A percentile compares a stretch with the other conserved stretches of the same genome.
Conservation (phyloP, 257 asterid genomes). For the Penstemon barbatus region DNA sequence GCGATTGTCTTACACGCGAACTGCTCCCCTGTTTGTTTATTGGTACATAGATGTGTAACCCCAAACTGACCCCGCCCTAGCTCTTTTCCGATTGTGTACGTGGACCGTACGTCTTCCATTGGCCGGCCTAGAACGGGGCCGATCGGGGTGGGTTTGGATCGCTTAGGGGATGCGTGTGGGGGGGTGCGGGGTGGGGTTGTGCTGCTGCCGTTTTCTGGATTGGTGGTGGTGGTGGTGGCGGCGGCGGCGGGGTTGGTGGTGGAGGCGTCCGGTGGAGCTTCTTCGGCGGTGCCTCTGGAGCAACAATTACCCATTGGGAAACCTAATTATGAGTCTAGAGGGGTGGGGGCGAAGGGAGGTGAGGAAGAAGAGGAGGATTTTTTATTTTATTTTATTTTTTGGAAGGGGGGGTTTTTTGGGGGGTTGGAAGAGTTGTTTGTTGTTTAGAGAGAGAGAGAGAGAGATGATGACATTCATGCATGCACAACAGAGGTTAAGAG, state of each 20-base stretch:
- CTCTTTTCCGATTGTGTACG: slow-evolving; percentile 62
- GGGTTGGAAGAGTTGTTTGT: slow-evolving; percentile 22
- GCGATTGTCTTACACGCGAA: slow-evolving; percentile 70
- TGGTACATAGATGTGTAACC: slow-evolving; percentile 55
- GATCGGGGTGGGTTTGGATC: slow-evolving; percentile 33
- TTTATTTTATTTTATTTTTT: background rate
- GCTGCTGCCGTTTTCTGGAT: slow-evolving; percentile 2
- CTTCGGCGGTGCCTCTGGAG: slow-evolving; percentile 34
- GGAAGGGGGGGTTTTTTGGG: background rate
- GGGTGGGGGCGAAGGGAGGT: slow-evolving; percentile 22
- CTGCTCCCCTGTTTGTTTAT: slow-evolving; percentile 53
- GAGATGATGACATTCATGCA: slow-evolving; percentile 30
- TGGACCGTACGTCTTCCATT: slow-evolving; percentile 50
- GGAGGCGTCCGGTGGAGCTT: slow-evolving; percentile 29
- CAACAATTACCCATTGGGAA: slow-evolving; percentile 59
- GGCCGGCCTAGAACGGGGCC: slow-evolving; percentile 67
- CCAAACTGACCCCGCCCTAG: slow-evolving; percentile 69
- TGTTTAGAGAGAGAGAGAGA: slow-evolving; percentile 36
- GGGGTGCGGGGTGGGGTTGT: slow-evolving; percentile 40
- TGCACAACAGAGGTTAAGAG: slow-evolving; percentile 27
- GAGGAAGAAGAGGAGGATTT: background rate
- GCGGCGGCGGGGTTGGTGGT: slow-evolving; percentile 6
- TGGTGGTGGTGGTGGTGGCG: slow-evolving; percentile 7
- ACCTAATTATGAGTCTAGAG: slow-evolving; percentile 9
- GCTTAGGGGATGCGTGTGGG: slow-evolving; percentile 42